phyloP scores from a whole-genome alignment of 257 asterid genomes.

The Solanum tarijense region DNA sequence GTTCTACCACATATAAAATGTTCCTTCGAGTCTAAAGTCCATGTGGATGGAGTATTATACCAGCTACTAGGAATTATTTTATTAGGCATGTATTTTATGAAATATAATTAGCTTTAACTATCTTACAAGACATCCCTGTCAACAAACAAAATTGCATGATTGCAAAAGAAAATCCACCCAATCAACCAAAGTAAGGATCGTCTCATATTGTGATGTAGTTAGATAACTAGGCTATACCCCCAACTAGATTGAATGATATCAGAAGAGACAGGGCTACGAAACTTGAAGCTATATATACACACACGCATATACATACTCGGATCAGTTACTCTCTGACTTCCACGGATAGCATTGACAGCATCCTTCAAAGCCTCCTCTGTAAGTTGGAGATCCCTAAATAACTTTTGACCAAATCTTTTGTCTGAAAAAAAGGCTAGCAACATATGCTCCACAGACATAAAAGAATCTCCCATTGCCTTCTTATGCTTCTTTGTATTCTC shows the following conservation, averaged over 20 bases:
- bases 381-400: constrained; percentile 51
- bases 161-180: not conserved
- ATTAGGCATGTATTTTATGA: not conserved
- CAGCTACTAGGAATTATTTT: not conserved
- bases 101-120: not conserved
- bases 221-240: not conserved
- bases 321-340: constrained; percentile 81
- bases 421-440: constrained; percentile 63
- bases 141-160: not conserved
- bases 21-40: not conserved
- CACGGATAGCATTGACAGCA: constrained; percentile 83
- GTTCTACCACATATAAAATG: not conserved
- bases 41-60: not conserved
- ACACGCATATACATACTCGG: constrained; percentile 43
- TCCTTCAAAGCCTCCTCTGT: constrained; percentile 66
- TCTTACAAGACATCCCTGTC: not conserved
- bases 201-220: not conserved
- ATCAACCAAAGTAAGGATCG: not conserved
- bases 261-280: not conserved
- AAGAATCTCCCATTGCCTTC: constrained; percentile 82
- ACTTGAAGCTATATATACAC: not conserved
- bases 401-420: constrained; percentile 67
- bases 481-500: constrained; percentile 61
- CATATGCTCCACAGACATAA: constrained; percentile 89
- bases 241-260: not conserved